Evolutionary conservation across 169 alveolate genomes (phyloP), one percentile per base, ranked within the genome.

Genomic region (Plasmodium gonderi): DNA sequence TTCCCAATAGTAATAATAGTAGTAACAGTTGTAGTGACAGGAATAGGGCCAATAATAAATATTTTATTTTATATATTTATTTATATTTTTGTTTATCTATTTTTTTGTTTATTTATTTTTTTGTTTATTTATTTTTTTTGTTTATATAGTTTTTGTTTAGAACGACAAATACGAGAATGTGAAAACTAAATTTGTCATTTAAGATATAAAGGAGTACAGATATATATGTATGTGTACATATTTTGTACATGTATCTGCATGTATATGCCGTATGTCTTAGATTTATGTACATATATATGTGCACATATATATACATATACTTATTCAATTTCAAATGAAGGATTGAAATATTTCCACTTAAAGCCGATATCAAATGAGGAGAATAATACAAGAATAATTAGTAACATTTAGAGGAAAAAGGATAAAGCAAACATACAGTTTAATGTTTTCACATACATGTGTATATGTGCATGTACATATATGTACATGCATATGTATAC

Each of bases 91-190:
- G 11, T 33, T 74, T 0, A 0, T 26, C 0, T 67, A 26, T 67
- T 23, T 67, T 67, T 17, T 67, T 67, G n/a, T 67, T 67, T 67
- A 23, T 17, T 67, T 67, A 23, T 67, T 23, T 36, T 72, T 72
- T 40, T 72, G n/a, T n/a, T n/a, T n/a, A n/a, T n/a, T n/a, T n/a
- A n/a, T n/a, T n/a, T n/a, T n/a, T n/a, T n/a, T n/a, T n/a, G n/a
- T n/a, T n/a, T n/a, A n/a, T n/a, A n/a, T n/a, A n/a, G n/a, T 79
- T 79, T 79, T 79, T 79, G 14, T 79, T 23, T 79, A 51, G 90
- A 79, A 51, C 26, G 49, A 20, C 11, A 36, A 54, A 79, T 65
- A 79, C 67, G 90, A 29, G 26, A 17, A 79, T 54, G 77, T 51
- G 38, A 79, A 77, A 26, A 47, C 17, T 45, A 47, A 42, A 26